phyloP scores from a whole-genome alignment of 179 eudicot genomes.

The Carnegiea gigantea region DNA sequence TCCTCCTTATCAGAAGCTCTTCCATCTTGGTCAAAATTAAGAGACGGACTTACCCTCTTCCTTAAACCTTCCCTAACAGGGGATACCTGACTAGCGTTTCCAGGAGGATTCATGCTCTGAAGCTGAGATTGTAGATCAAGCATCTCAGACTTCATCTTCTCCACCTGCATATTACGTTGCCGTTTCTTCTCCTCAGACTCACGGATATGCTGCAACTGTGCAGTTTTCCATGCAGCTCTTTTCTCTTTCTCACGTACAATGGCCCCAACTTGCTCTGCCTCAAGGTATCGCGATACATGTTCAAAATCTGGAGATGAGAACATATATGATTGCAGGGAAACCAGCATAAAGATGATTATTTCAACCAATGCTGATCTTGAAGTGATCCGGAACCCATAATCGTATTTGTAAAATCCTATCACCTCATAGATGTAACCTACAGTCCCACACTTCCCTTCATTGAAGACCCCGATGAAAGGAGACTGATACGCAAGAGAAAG shows the following conservation, averaged over 20 bases:
- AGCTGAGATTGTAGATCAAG: slow-evolving; percentile 92
- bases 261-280: slow-evolving; percentile 99
- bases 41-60: slow-evolving; percentile 55
- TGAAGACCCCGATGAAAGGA: slow-evolving; percentile 85
- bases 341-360: slow-evolving; percentile 82
- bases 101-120: slow-evolving; percentile 55
- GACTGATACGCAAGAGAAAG: slow-evolving; percentile 97
- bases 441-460: slow-evolving; percentile 82
- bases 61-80: slow-evolving; percentile 69
- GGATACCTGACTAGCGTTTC: slow-evolving; percentile 43
- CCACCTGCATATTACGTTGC: slow-evolving; percentile 96
- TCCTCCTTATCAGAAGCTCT: slow-evolving; percentile 32
- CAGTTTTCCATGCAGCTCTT: slow-evolving; percentile 97
- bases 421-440: slow-evolving; percentile 82
- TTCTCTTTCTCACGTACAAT: slow-evolving; percentile 96
- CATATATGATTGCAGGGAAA: slow-evolving; percentile 93
- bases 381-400: slow-evolving; percentile 92
- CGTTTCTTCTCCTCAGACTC: slow-evolving; percentile 85
- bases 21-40: slow-evolving; percentile 35
- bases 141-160: slow-evolving; percentile 99
- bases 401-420: slow-evolving; percentile 95
- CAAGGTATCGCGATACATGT: slow-evolving; percentile 92
- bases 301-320: slow-evolving; percentile 91
- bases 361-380: slow-evolving; percentile 98
- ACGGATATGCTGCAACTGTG: slow-evolving; percentile 84